phyloP scores from a whole-genome alignment of 2,329 filamentous ascomycete genomes.

The Thelonectria discophora region DNA sequence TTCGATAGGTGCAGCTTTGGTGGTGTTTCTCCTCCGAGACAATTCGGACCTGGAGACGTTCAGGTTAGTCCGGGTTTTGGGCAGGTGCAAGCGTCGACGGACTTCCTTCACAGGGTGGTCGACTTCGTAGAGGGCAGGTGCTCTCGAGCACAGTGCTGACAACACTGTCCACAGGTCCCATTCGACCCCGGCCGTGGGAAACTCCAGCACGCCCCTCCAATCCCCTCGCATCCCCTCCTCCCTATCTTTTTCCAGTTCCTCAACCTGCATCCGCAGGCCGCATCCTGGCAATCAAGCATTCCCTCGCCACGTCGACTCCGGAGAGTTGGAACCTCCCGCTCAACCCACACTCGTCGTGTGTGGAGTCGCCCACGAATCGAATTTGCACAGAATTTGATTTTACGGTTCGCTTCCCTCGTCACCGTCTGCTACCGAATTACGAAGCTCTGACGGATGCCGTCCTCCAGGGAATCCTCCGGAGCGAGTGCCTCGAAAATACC shows the following conservation, averaged over 20 bases:
- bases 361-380: slow-evolving; percentile 10
- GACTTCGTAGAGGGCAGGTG: not conserved
- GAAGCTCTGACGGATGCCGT: no score
- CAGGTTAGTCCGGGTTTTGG: no score
- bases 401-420: not conserved
- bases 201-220: not conserved
- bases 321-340: slow-evolving; percentile 25
- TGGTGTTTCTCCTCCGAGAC: not conserved
- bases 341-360: slow-evolving; percentile 16
- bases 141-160: not conserved
- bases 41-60: no score
- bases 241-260: slow-evolving; percentile 13
- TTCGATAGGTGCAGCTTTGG: not conserved
- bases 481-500: not conserved
- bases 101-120: no score
- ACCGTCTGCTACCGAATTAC: not conserved
- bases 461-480: not conserved
- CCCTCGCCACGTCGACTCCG: slow-evolving; percentile 22
- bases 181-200: not conserved
- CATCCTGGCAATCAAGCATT: slow-evolving; percentile 22
- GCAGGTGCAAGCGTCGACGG: no score
- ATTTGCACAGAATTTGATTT: slow-evolving; percentile 1
- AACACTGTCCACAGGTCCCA: not conserved
- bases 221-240: not conserved
- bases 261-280: slow-evolving; percentile 18